Evolutionary conservation across 805 yeast species (phyloP).

Genomic region (Nakazawaea peltata): DNA sequence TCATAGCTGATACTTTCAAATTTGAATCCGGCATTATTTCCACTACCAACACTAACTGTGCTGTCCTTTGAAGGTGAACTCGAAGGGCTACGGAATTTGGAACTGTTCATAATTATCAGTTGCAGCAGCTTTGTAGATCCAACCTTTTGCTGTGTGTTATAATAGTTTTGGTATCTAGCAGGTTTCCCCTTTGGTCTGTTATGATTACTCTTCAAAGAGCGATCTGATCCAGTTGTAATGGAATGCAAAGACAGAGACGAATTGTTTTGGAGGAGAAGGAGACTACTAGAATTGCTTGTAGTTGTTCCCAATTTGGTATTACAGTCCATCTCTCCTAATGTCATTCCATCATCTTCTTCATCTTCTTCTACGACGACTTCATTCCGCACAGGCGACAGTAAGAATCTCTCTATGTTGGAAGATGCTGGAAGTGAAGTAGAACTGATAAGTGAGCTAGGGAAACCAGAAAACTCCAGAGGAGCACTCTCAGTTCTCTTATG

Average conservation of each 20-base stretch:
- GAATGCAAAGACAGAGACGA: conserved; percentile 4
- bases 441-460: not conserved
- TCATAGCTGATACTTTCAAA: conserved; percentile 24
- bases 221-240: not conserved
- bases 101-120: not conserved
- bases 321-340: no score
- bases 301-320: no score
- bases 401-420: conserved; percentile 4
- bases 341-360: conserved; percentile 7
- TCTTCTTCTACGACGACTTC: conserved; percentile 9
- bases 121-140: not conserved
- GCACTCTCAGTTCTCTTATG: conserved; percentile 11
- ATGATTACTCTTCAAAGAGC: no score
- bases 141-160: conserved; percentile 18
- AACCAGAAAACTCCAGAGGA: conserved; percentile 4
- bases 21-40: conserved; percentile 21
- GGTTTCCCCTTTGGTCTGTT: conserved; percentile 8
- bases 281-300: no score
- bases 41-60: no score
- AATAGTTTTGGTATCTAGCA: conserved; percentile 22
- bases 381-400: conserved; percentile 9
- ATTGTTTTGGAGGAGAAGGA: not conserved
- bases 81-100: not conserved
- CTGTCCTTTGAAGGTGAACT: conserved; percentile 2
- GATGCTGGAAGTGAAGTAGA: not conserved